Evolutionary conservation across 495 filamentous ascomycete genomes (phyloP), one percentile per base, ranked within the genome.

Genomic region (Penicillium argentinense): DNA sequence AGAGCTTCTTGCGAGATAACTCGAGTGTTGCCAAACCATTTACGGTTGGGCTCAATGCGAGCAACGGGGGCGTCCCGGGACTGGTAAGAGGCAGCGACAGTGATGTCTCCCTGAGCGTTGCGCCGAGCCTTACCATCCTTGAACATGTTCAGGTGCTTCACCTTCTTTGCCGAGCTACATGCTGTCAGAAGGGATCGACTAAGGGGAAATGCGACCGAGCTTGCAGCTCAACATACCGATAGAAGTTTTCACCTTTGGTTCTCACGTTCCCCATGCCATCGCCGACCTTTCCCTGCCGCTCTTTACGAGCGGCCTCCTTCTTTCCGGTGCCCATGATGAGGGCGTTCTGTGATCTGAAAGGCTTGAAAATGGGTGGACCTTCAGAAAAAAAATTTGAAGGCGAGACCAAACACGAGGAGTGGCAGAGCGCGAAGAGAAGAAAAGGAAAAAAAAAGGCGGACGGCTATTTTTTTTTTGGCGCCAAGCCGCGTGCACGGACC

Each of bases 231-330:
- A 60, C 68, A 47, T 74, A 84, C 73, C 88, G 78, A 68, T 95
- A 95, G 70, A 95, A 95, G 67, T 95, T 95, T 78, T 97, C 95
- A 66, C 95, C 93, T 69, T 98, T 98, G 49, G 80, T 75, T 63
- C 84, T 88, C 42, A 97, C 89, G 72, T 97, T 95, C 47, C 65
- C 76, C 87, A 92, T 91, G 57, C 89, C 91, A 79, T 89, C 85
- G 47, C 77, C 78, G 38, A 73, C 72, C 76, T 91, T 90, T 40
- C 90, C 89, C 76, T 95, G 80, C 54, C 89, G 76, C 77, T 76
- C 77, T 69, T 86, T 85, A 65, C 93, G 85, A 62, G 72, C 74
- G 52, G 79, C 83, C 68, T 98, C 93, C 73, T 97, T 97, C 80
- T 97, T 98, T 56, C 83, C 86, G 38, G 87, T 91, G 72, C 95